A percentile compares a stretch with the other conserved stretches of the same genome.
phyloP scores from a whole-genome alignment of 2,329 filamentous ascomycete genomes.

The Pseudogymnoascus destructans region DNA sequence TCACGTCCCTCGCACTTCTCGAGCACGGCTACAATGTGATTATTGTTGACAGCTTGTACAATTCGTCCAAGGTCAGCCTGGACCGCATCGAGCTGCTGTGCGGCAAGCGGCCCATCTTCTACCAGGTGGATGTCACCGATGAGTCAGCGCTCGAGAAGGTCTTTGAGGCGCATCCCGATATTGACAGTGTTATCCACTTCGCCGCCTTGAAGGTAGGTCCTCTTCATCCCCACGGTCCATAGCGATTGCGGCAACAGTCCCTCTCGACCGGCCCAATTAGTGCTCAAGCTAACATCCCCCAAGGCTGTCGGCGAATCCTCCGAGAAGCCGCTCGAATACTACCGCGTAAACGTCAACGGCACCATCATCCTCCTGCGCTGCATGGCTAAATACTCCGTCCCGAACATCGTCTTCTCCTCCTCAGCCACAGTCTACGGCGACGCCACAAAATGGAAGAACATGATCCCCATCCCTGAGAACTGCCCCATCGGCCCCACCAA shows the following conservation, averaged over 20 bases:
- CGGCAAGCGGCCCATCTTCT: slow-evolving; percentile 76
- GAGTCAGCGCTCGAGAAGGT: slow-evolving; percentile 72
- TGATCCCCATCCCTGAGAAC: slow-evolving; percentile 97
- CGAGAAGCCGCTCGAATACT: slow-evolving; percentile 94
- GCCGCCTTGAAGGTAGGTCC: slow-evolving; percentile 75
- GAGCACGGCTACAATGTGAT: slow-evolving; percentile 93
- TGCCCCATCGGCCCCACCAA: slow-evolving; percentile 96
- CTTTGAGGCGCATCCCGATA: slow-evolving; percentile 78
- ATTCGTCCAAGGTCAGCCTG: slow-evolving; percentile 80
- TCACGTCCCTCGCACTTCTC: slow-evolving; percentile 84
- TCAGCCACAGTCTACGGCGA: slow-evolving; percentile 98
- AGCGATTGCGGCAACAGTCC: neutral
- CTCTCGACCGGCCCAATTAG: too few relatives aligned
- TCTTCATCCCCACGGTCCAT: neutral
- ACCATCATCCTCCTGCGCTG: slow-evolving; percentile 74
- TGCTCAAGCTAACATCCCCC: slow-evolving; percentile 12
- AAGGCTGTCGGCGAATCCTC: slow-evolving; percentile 91
- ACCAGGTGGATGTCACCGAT: slow-evolving; percentile 79
- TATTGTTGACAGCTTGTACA: slow-evolving; percentile 93
- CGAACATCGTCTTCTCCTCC: slow-evolving; percentile 97
- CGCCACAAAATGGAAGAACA: slow-evolving; percentile 86
- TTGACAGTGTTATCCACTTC: slow-evolving; percentile 98
- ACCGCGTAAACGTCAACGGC: slow-evolving; percentile 89
- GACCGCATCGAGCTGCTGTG: slow-evolving; percentile 91
- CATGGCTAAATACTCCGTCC: slow-evolving; percentile 82